phyloP scores from a whole-genome alignment of 345 rosid species.

The Salix arbutifolia region DNA sequence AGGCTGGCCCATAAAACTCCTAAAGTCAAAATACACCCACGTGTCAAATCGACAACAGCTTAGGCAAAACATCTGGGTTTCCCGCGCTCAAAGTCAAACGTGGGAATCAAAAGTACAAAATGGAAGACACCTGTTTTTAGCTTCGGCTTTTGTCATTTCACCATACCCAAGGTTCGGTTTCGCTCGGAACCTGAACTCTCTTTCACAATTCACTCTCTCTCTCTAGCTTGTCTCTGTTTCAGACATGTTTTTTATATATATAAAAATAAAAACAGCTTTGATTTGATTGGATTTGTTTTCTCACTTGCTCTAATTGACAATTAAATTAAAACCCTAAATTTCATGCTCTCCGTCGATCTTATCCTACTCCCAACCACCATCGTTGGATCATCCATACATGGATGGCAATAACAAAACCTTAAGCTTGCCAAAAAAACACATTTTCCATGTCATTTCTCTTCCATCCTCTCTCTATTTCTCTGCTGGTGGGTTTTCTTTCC shows the following conservation, averaged over 20 bases:
- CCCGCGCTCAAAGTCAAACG: too few species aligned
- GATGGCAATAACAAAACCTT: not conserved
- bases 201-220: not conserved
- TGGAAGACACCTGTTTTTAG: conserved; percentile 7
- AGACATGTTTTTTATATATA: not conserved
- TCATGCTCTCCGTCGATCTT: not conserved
- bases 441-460: not conserved
- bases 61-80: too few species aligned
- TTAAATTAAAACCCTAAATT: conserved; percentile 1
- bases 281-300: not conserved
- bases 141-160: conserved; percentile 28
- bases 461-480: not conserved
- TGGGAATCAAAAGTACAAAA: not conserved
- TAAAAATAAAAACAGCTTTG: not conserved
- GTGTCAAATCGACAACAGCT: too few species aligned
- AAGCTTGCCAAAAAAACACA: not conserved
- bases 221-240: conserved; percentile 1
- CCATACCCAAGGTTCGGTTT: conserved; percentile 15
- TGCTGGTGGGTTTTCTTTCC: not conserved
- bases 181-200: not conserved
- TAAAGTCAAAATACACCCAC: too few species aligned
- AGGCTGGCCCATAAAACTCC: too few species aligned
- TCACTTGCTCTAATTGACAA: not conserved
- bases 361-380: not conserved
- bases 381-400: not conserved